Base-by-base conservation (phyloP, 2,329 filamentous ascomycete genomes). In the Penicillium polonicum region DNA sequence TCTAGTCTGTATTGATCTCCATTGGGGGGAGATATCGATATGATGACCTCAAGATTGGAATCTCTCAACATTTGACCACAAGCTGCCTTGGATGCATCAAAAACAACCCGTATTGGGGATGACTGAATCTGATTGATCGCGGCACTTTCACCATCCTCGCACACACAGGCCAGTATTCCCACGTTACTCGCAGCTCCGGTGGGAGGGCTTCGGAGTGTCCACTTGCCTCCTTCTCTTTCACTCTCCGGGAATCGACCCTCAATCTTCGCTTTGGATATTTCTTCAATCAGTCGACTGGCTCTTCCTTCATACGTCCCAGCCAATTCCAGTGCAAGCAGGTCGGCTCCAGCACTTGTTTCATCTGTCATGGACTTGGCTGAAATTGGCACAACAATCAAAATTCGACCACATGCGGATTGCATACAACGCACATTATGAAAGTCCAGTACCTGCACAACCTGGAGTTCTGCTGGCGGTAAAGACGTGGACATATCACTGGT, bases 241-340 rank as follows among this genome's bases (percentile, higher is more conserved):
- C 79, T 73, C 71, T 96, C 92, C 0, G 89, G 79, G 68, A 95
- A 96, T 12, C 92, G 85, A 6, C 87, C 89, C 74, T 97, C 93
- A 15, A 97, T 86, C 62, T 88, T 86, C 9, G 92, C 92, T 76
- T 93, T 95, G 48, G 87, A 85, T 13, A 97, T 82, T 63, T 97
- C 94, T 74, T 97, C 93, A 29, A 86, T 86, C 75, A 91, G 87
- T 60, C 88, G 90, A 19, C 81, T 79, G 1, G 89, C 90, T 71
- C 88, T 92, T 27, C 87, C 87, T 70, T 96, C 90, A 66, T 93
- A 93, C 8, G 83, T 77, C 52, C 91, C 90, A 50, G 88, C 84
- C 1, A 96, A 81, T 41, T 88, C 75, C 68, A 96, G 89, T 60
- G 86, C 88, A 31, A 88, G 82, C 12, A 87, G 81, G 2, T 87